phyloP scores from a whole-genome alignment of 2,329 filamentous ascomycete species.

The Canariomyces notabilis region DNA sequence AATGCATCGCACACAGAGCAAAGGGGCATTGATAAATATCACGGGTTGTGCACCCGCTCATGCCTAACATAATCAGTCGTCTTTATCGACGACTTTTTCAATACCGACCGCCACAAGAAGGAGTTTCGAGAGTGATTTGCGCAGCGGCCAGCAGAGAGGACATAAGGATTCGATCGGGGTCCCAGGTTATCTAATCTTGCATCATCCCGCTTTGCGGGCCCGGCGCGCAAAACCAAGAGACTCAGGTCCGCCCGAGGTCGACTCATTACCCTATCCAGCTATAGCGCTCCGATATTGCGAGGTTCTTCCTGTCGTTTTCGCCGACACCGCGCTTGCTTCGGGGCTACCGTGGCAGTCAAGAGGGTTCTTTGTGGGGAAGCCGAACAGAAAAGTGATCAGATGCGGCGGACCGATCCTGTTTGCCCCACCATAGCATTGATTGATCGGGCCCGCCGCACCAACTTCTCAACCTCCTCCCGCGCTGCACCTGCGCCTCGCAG shows the following conservation, averaged over 20 bases:
- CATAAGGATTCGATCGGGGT: not conserved
- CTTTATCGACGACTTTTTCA: not conserved
- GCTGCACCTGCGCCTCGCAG: constrained; percentile 21
- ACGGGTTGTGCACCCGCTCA: not conserved
- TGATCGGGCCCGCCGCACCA: constrained; percentile 13
- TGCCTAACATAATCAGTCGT: not conserved
- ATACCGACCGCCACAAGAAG: not conserved
- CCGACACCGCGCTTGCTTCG: not conserved
- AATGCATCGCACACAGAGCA: not conserved
- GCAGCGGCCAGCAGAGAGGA: not conserved
- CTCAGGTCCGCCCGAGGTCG: not conserved
- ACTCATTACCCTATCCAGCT: not conserved
- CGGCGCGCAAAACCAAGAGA: not conserved
- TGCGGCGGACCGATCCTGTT: constrained; percentile 3
- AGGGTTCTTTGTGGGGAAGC: not conserved
- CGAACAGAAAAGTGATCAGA: not conserved
- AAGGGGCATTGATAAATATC: constrained; percentile 10
- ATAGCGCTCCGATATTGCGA: not conserved
- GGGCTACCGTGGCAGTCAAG: not conserved
- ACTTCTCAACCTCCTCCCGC: constrained; percentile 13
- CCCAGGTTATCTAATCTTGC: not conserved
- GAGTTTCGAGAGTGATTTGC: not conserved
- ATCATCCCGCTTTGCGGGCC: not conserved
- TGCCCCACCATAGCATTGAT: constrained; percentile 16
- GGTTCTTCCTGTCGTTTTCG: not conserved